A percentile compares a stretch with the other conserved stretches of the same genome.
Conservation (phyloP, 2,329 filamentous ascomycete genomes). For the Periconia macrospinosa region DNA sequence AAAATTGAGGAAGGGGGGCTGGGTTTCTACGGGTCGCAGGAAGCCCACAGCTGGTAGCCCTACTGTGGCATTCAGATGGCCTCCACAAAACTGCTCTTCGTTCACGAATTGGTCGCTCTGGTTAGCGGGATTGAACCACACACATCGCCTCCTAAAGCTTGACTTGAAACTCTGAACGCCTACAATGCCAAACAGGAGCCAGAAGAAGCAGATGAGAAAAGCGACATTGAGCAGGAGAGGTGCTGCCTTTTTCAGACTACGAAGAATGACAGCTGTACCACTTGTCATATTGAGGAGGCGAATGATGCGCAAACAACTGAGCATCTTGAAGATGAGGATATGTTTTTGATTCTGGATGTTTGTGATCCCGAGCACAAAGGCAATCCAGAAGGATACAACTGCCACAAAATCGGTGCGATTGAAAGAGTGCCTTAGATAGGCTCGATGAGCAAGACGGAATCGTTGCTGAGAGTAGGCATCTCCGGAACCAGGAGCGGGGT, state of each 20-base stretch:
- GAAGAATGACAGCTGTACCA: constrained; percentile 89
- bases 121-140: constrained; percentile 55
- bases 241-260: constrained; percentile 93
- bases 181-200: constrained; percentile 94
- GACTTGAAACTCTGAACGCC: constrained; percentile 88
- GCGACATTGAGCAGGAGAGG: constrained; percentile 89
- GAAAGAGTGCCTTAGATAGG: constrained; percentile 92
- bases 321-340: constrained; percentile 91
- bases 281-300: constrained; percentile 89
- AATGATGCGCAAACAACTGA: constrained; percentile 91
- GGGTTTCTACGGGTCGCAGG: no score
- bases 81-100: constrained; percentile 78
- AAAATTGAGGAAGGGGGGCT: no score
- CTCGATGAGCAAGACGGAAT: constrained; percentile 81
- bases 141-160: constrained; percentile 52
- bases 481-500: constrained; percentile 55
- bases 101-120: constrained; percentile 56
- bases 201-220: constrained; percentile 95
- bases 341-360: constrained; percentile 71
- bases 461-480: constrained; percentile 78
- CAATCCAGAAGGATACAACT: constrained; percentile 92
- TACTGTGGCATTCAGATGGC: constrained; percentile 63
- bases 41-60: constrained; percentile 65
- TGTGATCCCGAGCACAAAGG: constrained; percentile 72
- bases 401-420: constrained; percentile 95